Evolutionary conservation across 495 filamentous ascomycete species (phyloP), one percentile per base, ranked within the genome.

Genomic region (Penicillium riverlandense): DNA sequence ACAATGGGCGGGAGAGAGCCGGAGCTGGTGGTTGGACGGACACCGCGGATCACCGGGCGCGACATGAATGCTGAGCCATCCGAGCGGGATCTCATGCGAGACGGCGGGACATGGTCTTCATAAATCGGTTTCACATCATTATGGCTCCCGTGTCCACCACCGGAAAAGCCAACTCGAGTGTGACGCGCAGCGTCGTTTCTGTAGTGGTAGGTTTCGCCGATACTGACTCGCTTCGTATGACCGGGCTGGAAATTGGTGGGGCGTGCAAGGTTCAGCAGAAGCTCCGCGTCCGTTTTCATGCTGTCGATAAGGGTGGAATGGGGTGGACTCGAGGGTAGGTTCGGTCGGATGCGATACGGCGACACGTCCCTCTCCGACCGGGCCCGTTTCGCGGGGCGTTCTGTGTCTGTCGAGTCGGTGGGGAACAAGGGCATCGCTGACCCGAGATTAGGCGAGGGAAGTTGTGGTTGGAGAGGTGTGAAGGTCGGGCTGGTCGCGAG

Each of bases 331-430:
- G 74, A 67, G 45, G 68, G 63, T 36, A 67, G 56, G 15, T 50
- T 53, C 14, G 58, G 53, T 14, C 55, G 62, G 40, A 52, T 45
- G 37, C 61, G 62, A 34, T 68, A 63, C 22, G 77, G 71, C 37
- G 78, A 79, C 14, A 65, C 54, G 41, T 76, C 55, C 48, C 74
- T 68, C 47, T 80, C 80, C 27, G 80, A 82, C 40, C 77, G 71
- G 16, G 76, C 67, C 28, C 80, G 74, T 52, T 84, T 84, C n/a
- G 74, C 58, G 7, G 79, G 78, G 16, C 75, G 70, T 50, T 79
- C 77, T 38, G 53, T 43, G 30, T 62, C 52, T 22, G 44, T 45
- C 35, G 53, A 43, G 31, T 66, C 59, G 45, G 52, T 15, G 11
- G 64, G 56, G 11, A 71, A 69, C 22, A 71, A 44, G 11, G 67